Conservation (phyloP, 2,329 filamentous ascomycete species). For the Penicillium sp. region DNA sequence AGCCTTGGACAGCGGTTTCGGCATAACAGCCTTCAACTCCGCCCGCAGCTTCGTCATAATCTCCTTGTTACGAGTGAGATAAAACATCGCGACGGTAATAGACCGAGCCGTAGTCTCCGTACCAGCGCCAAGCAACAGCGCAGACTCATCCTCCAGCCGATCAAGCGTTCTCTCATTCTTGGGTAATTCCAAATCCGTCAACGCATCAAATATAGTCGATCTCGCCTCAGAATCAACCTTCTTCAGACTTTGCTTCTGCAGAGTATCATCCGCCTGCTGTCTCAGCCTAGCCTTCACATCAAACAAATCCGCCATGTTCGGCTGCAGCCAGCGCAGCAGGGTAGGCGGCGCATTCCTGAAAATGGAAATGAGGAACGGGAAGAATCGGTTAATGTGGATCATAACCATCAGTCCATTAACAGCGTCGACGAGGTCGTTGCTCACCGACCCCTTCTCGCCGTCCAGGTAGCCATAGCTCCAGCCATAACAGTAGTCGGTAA, state of each 20-base stretch:
- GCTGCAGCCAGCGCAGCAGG: constrained; percentile 19
- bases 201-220: constrained; percentile 28
- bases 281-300: constrained; percentile 18
- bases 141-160: constrained; percentile 33
- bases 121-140: constrained; percentile 32
- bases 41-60: constrained; percentile 21
- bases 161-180: constrained; percentile 36
- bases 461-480: constrained; percentile 33
- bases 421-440: constrained; percentile 25
- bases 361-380: constrained; percentile 29
- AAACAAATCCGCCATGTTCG: constrained; percentile 20
- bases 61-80: constrained; percentile 24
- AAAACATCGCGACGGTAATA: constrained; percentile 31
- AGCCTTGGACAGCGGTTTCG: constrained; percentile 21
- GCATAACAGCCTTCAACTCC: constrained; percentile 30
- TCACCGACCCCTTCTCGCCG: constrained; percentile 21
- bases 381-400: constrained; percentile 25
- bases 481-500: constrained; percentile 40
- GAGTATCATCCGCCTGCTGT: constrained; percentile 14
- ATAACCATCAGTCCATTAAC: constrained; percentile 26
- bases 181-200: constrained; percentile 35
- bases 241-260: constrained; percentile 5
- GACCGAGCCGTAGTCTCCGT: constrained; percentile 36
- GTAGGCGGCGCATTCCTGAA: constrained; percentile 24
- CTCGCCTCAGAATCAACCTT: background rate